Percentiles rank a stretch among this genome's conserved stretches.
phyloP scores from a whole-genome alignment of 1,139 yeast genomes.

The Hyphopichia pseudoburtonii region DNA sequence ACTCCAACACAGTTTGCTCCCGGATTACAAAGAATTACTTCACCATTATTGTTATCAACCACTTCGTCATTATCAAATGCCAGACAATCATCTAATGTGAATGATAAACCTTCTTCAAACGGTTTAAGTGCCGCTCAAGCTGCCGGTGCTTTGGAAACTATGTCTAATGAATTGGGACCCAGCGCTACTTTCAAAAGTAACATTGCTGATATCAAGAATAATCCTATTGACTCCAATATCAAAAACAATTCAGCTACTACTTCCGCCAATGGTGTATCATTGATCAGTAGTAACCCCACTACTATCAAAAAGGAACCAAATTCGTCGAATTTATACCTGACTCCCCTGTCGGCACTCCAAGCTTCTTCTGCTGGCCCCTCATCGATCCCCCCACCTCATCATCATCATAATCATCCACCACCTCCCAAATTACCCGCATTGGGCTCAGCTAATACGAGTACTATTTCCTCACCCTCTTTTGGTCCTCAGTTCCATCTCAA shows the following conservation, averaged over 20 bases:
- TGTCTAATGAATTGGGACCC: conserved; percentile 49
- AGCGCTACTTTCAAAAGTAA: conserved; percentile 45
- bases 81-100: conserved; percentile 19
- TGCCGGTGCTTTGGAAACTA: conserved; percentile 64
- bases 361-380: conserved; percentile 7
- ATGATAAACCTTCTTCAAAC: conserved; percentile 9
- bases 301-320: conserved; percentile 15
- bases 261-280: conserved; percentile 24
- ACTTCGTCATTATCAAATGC: conserved; percentile 42
- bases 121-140: conserved; percentile 33
- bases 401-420: neutral
- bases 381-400: neutral
- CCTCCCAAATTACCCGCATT: conserved; percentile 37
- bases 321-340: conserved; percentile 18
- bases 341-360: conserved; percentile 38
- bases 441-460: conserved; percentile 17
- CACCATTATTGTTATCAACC: conserved; percentile 57
- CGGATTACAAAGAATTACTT: conserved; percentile 60
- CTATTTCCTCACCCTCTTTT: conserved; percentile 38
- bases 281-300: conserved; percentile 22
- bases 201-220: conserved; percentile 2
- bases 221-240: neutral
- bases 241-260: conserved; percentile 6
- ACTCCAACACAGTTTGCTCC: conserved; percentile 74
- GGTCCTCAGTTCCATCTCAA: conserved; percentile 42